Percentiles rank a stretch among this genome's conserved stretches.
These are phyloP conservation scores for Earliella scabrosa DNA, from an alignment of 1,284 basidiomycete species.

Conservation along the genomic window DNA sequence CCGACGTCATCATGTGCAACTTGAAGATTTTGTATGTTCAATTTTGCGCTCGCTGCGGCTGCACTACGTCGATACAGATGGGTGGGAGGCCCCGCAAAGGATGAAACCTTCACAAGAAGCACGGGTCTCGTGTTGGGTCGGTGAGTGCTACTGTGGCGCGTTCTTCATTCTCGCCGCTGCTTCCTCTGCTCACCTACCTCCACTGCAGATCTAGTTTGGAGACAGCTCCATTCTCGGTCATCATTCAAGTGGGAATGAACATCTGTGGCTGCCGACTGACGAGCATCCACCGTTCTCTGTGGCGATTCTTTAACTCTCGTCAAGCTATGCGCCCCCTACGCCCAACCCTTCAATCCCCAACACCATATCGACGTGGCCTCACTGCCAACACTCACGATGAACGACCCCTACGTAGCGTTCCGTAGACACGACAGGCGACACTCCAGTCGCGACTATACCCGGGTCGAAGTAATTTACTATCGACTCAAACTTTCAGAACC, in stretches of 20 bases:
- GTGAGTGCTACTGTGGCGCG: too few species aligned
- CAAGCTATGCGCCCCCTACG: background rate
- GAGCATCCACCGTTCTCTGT: background rate
- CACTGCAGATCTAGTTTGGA: too few species aligned
- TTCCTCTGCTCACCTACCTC: too few species aligned
- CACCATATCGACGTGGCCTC: background rate
- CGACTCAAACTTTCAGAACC: background rate
- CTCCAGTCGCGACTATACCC: background rate
- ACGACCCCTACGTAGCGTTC: background rate
- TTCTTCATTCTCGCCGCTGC: too few species aligned
- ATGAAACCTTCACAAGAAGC: too few species aligned
- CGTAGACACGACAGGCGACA: background rate
- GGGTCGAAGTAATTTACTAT: background rate
- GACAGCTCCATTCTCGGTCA: background rate
- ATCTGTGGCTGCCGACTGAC: background rate
- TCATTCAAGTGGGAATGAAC: background rate
- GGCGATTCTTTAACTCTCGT: background rate
- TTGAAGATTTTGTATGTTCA: too few species aligned
- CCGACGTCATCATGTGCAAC: too few species aligned
- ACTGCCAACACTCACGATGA: background rate
- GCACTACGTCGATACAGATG: too few species aligned
- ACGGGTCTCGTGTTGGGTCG: too few species aligned
- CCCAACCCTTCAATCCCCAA: background rate
- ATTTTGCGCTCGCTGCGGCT: too few species aligned
- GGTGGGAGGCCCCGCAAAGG: too few species aligned